Conservation (phyloP, 2,329 filamentous ascomycete genomes). For the Aspergillus terreus region DNA sequence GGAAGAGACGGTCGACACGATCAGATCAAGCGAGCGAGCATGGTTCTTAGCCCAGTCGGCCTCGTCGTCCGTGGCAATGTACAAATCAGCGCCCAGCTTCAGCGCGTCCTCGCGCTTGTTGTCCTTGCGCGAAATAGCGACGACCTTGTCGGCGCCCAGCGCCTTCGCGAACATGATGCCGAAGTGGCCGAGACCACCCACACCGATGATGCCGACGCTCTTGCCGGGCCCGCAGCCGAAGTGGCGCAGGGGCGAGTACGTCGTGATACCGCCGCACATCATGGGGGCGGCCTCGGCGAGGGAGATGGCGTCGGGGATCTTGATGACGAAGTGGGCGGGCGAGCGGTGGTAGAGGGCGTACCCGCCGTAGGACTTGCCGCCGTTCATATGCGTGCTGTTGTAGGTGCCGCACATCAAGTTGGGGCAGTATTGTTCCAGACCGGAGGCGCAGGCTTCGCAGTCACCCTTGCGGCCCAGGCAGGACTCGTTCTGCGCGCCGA, state of each 20-base stretch:
- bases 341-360: constrained; percentile 56
- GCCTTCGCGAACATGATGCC: constrained; percentile 17
- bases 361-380: constrained; percentile 65
- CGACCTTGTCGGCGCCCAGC: constrained; percentile 46
- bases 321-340: constrained; percentile 56
- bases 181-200: constrained; percentile 14
- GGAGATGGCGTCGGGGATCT: constrained; percentile 28
- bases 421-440: constrained; percentile 32
- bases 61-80: constrained; percentile 55
- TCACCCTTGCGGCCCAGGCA: constrained; percentile 44
- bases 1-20: constrained; percentile 54
- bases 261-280: constrained; percentile 17
- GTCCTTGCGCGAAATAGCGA: constrained; percentile 51
- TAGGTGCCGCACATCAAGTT: constrained; percentile 27
- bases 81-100: constrained; percentile 53
- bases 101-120: constrained; percentile 52
- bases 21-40: constrained; percentile 49
- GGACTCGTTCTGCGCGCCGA: constrained; percentile 57
- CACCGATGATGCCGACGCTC: constrained; percentile 12
- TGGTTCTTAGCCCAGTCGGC: constrained; percentile 50
- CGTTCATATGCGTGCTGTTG: constrained; percentile 39
- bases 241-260: constrained; percentile 15
- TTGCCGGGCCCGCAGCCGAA: constrained; percentile 15
- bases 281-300: constrained; percentile 14
- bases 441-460: constrained; percentile 51